Evolutionary conservation across 2,329 filamentous ascomycete genomes (phyloP).

Genomic region (Talaromyces amestolkiae): DNA sequence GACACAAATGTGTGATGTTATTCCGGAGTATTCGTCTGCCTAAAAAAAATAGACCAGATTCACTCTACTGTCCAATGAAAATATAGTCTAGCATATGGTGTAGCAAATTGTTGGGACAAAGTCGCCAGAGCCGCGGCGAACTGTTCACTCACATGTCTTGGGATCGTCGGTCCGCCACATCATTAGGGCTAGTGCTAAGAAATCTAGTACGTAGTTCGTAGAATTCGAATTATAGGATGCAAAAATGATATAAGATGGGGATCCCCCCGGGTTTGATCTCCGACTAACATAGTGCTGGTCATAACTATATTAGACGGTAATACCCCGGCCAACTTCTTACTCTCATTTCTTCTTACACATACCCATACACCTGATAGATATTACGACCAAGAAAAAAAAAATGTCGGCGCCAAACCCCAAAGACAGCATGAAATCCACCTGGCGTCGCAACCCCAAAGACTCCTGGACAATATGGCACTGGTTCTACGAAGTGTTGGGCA

Average conservation of each 20-base stretch:
- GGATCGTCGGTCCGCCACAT: background rate
- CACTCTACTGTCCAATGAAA: background rate
- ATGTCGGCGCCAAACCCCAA: constrained; percentile 22
- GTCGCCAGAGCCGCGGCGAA: constrained; percentile 12
- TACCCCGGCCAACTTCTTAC: background rate
- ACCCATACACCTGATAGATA: no score
- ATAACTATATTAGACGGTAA: background rate
- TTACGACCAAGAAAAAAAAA: background rate
- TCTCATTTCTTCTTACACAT: background rate
- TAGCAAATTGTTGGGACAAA: background rate
- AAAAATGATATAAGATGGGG: background rate
- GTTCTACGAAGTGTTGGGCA: constrained; percentile 28
- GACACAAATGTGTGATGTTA: background rate
- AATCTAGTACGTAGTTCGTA: no score
- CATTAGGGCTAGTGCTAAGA: background rate
- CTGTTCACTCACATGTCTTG: background rate
- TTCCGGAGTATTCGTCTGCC: constrained; percentile 1
- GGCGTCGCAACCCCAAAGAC: constrained; percentile 25
- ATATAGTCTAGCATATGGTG: no score
- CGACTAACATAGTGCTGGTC: background rate
- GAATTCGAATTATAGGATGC: background rate
- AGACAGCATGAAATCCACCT: constrained; percentile 40
- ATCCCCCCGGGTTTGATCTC: background rate
- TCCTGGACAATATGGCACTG: constrained; percentile 31
- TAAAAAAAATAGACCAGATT: background rate